Evolutionary conservation across 2,329 filamentous ascomycete species (phyloP), one percentile per base, ranked within the genome.

Genomic region (Pseudogymnoascus sp.): DNA sequence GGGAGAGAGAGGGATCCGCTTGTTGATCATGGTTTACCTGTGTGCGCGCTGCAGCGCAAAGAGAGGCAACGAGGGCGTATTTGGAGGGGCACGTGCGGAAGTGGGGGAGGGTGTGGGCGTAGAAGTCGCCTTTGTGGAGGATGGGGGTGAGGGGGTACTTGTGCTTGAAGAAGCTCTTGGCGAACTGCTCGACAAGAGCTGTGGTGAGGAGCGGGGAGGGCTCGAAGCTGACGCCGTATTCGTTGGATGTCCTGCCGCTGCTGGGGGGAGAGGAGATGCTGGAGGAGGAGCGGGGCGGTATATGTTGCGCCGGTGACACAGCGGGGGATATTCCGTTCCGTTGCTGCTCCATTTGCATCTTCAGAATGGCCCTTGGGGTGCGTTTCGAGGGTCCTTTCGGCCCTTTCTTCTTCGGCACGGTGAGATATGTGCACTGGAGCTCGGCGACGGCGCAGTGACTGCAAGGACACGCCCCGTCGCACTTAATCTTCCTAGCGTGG

Each of bases 81-180:
- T 69, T 64, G 11, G 71, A 70, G 0, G 69, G 66, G 0, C 63
- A 66, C 4, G 60, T 21, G 9, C 62, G 18, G 5, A 68, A 46
- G 9, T 64, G 49, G 9, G 61, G 28, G 7, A 72, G 28, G 6
- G 56, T 63, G 40, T 43, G 3, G 16, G 66, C 62, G 2, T 69
- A 65, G 5, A 70, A 64, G 1, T 67, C n/a, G 8, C 63, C 62
- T 1, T 66, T 69, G 53, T 74, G 62, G 1, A 75, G 23, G 12
- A 75, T 71, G 0, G 73, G 73, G 14, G 72, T 75, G 2, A 75
- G 70, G 0, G 73, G 72, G 16, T 75, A 75, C 60, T 75, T 75
- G 60, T 75, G 72, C 28, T 65, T 43, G 16, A 43, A 43, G 40
- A 43, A 43, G 40, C 40, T 43, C 40, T 43, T 43, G 18, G 40